Conservation (phyloP, 768 basidiomycete species). For the Suillus alpinus region DNA sequence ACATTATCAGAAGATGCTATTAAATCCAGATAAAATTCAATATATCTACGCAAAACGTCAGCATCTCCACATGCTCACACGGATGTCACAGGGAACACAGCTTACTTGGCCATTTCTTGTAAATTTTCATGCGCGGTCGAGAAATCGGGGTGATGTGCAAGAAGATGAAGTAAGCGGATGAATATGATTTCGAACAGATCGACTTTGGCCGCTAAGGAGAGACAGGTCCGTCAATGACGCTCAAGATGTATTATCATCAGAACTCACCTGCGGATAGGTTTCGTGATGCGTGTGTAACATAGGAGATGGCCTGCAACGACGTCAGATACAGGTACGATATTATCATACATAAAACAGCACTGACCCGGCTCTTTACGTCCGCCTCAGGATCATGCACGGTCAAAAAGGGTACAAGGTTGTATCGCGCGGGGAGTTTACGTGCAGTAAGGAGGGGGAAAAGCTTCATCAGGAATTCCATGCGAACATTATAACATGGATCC, state of each 20-base stretch:
- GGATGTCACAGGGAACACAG: slow-evolving; percentile 2
- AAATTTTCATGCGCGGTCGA: slow-evolving; percentile 63
- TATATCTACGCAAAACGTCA: slow-evolving; percentile 55
- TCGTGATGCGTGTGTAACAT: slow-evolving; percentile 47
- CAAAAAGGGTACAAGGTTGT: slow-evolving; percentile 84
- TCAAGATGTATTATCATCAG: background rate
- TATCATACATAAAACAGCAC: slow-evolving; percentile 16
- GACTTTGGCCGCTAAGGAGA: slow-evolving; percentile 46
- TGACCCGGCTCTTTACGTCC: slow-evolving; percentile 69
- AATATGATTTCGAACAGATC: slow-evolving; percentile 80
- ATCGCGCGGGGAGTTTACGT: slow-evolving; percentile 65
- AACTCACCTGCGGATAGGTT: slow-evolving; percentile 45
- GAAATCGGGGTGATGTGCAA: slow-evolving; percentile 96
- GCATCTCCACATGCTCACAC: background rate
- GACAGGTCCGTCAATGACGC: background rate
- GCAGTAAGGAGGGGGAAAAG: slow-evolving; percentile 59
- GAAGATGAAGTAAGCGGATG: slow-evolving; percentile 78
- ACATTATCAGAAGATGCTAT: slow-evolving; percentile 80
- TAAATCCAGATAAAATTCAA: slow-evolving; percentile 83
- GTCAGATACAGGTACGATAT: slow-evolving; percentile 4
- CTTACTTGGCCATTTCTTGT: slow-evolving; percentile 79
- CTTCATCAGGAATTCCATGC: slow-evolving; percentile 74
- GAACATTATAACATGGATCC: slow-evolving; percentile 89
- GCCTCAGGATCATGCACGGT: slow-evolving; percentile 88
- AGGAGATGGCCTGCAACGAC: slow-evolving; percentile 50